phyloP scores from a whole-genome alignment of 306 rosid species.

The Fagus crenata region DNA sequence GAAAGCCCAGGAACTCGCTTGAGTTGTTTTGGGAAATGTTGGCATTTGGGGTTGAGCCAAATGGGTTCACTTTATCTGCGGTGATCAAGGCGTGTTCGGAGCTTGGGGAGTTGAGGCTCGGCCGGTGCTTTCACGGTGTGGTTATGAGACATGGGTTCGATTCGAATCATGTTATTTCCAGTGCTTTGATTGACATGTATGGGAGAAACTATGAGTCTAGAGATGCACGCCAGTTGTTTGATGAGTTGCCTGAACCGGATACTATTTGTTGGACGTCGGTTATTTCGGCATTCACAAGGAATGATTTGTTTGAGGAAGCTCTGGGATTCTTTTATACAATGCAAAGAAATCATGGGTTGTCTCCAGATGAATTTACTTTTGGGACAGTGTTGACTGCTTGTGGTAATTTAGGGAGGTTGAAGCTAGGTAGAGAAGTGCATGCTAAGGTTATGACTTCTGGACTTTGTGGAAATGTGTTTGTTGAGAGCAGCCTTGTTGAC shows the following conservation, averaged over 20 bases:
- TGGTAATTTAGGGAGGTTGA: slow-evolving; percentile 67
- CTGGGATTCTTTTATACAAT: slow-evolving; percentile 48
- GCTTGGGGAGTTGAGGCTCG: slow-evolving; percentile 42
- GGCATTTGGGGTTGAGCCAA: slow-evolving; percentile 50
- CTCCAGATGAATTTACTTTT: slow-evolving; percentile 65
- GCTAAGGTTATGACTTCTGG: slow-evolving; percentile 58
- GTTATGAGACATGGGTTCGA: slow-evolving; percentile 56
- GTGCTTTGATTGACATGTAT: slow-evolving; percentile 76
- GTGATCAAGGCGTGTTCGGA: slow-evolving; percentile 68
- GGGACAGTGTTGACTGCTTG: slow-evolving; percentile 73
- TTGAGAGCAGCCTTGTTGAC: slow-evolving; percentile 84
- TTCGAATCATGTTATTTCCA: slow-evolving; percentile 43
- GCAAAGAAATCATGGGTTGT: slow-evolving; percentile 49
- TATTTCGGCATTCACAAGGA: slow-evolving; percentile 61
- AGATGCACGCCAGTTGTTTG: slow-evolving; percentile 61
- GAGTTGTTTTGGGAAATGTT: slow-evolving; percentile 55
- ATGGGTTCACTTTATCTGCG: slow-evolving; percentile 70
- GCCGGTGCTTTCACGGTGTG: slow-evolving; percentile 56
- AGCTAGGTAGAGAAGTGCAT: slow-evolving; percentile 71
- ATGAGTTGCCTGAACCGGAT: slow-evolving; percentile 63
- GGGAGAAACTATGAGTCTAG: slow-evolving; percentile 45
- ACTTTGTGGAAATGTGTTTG: slow-evolving; percentile 64
- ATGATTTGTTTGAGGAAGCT: slow-evolving; percentile 62
- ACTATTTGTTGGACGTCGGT: slow-evolving; percentile 70
- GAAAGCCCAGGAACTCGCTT: slow-evolving; percentile 42